Evolutionary conservation across 306 rosid genomes (phyloP), one percentile per base, ranked within the genome.

Genomic region (Comarum palustre): DNA sequence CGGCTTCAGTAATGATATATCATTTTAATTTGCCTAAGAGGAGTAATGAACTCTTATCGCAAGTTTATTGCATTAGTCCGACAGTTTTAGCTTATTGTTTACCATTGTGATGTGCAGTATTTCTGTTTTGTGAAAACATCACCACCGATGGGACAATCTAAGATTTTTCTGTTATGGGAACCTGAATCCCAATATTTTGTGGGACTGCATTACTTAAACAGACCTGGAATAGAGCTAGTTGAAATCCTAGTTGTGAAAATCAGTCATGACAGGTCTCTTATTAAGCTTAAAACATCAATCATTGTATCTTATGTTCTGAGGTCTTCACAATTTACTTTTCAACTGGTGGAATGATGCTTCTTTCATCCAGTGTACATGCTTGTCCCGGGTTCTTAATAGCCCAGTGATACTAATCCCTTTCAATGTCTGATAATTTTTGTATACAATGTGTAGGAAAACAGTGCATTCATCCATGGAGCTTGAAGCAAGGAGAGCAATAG

Each of bases 401-500:
- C 24, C 0, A 2, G 41, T 9, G 60, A 54, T 38, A 13, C 9
- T 2, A 16, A 17, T 50, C 9, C 55, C 20, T 71, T 29, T 17
- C 45, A 8, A 19, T 25, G 48, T 54, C 69, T 73, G 38, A 47
- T n/a, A 1, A 16, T 48, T 24, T 36, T 7, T 38, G 19, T 39
- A 4, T 68, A 62, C 48, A 29, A 45, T 59, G 75, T 32, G 45
- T 74, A 88, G 98, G 82, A 84, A 82, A 84, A 88, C 82, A 54
- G 85, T 41, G n/a, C 52, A 81, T 38, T 88, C 96, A 27, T 87
- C 90, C 38, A 78, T 50, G 75, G 89, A 80, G 72, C 74, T 89
- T 55, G 92, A 89, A 80, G 92, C 86, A 68, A 90, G 96, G 89
- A 90, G 50, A 72, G 71, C 8, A 61, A 84, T 97, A 77, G 87